These are phyloP conservation scores for Fonsecaea nubica DNA, from an alignment of 2,329 filamentous ascomycete genomes.

Conservation along the genomic window DNA sequence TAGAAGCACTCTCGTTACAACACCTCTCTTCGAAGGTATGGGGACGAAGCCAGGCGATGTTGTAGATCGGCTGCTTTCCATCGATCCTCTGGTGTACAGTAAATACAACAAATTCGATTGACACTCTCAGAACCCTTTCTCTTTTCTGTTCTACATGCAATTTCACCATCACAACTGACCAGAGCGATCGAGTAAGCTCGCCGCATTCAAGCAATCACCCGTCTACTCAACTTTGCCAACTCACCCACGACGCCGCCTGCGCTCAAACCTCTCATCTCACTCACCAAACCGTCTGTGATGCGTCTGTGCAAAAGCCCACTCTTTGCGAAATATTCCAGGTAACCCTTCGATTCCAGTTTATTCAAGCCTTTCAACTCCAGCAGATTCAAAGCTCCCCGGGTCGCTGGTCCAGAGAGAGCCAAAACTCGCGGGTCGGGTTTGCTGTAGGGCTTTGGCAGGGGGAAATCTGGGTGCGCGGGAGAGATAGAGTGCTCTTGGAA, in stretches of 20 bases:
- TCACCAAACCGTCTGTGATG: conserved; percentile 73
- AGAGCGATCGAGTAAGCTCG: not conserved
- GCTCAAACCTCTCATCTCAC: conserved; percentile 82
- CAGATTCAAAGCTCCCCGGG: conserved; percentile 45
- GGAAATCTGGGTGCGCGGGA: conserved; percentile 50
- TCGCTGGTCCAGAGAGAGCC: conserved; percentile 44
- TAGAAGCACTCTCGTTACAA: too few species aligned
- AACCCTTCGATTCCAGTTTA: conserved; percentile 74
- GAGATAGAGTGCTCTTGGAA: conserved; percentile 44
- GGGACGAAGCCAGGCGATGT: not conserved
- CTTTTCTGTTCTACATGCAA: not conserved
- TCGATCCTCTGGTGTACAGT: too few species aligned
- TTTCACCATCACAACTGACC: not conserved
- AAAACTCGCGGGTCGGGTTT: conserved; percentile 61
- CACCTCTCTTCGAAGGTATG: not conserved
- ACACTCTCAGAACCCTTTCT: not conserved
- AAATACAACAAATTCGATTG: not conserved
- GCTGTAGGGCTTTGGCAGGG: conserved; percentile 60
- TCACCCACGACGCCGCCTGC: conserved; percentile 84
- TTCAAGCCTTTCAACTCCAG: conserved; percentile 70
- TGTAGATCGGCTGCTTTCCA: too few species aligned
- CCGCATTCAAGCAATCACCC: conserved; percentile 46
- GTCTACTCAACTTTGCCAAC: conserved; percentile 72
- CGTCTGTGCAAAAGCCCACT: conserved; percentile 77
- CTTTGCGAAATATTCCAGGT: conserved; percentile 93